Conservation (phyloP, 352 stramenopile species). For the Thraustochytrium sp. region DNA sequence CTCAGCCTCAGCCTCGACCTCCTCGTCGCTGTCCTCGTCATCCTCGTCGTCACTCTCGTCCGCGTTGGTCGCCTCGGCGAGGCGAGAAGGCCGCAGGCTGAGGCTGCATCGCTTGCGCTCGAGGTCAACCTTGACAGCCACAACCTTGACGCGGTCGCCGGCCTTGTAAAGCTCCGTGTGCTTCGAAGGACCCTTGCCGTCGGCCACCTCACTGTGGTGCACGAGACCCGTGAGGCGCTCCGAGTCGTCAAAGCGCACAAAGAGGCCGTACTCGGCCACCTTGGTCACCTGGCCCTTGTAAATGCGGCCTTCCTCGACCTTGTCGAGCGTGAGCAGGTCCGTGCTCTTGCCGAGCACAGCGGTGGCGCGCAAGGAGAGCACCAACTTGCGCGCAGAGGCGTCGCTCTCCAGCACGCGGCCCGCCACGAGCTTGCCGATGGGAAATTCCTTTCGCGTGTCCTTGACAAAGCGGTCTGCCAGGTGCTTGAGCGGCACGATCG, state of each 20-base stretch:
- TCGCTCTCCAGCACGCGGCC: neutral
- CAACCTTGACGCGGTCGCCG: neutral
- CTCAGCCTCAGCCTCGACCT: neutral
- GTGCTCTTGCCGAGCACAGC: neutral
- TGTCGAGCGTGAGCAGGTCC: neutral
- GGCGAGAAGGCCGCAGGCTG: neutral
- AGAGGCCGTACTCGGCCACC: neutral
- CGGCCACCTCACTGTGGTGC: neutral
- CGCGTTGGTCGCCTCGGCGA: neutral
- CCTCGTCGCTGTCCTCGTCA: neutral
- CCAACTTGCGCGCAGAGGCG: neutral
- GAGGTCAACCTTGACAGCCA: neutral
- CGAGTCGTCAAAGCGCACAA: neutral
- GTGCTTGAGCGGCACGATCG: slow-evolving; percentile 1
- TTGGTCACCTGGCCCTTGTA: neutral
- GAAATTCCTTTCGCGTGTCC: neutral
- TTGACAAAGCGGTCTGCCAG: slow-evolving; percentile 19
- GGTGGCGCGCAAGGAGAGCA: neutral
- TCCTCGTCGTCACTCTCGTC: neutral
- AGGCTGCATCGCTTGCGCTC: neutral
- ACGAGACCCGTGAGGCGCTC: neutral
- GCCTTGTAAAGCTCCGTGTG: neutral
- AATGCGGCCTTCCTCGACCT: neutral
- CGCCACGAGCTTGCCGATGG: slow-evolving; percentile 22
- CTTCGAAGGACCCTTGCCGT: neutral